Percentiles rank a stretch among this genome's conserved stretches.
These are phyloP conservation scores for Stephania cephalantha DNA, from an alignment of 164 flowering plant species.

Conservation along the genomic window DNA sequence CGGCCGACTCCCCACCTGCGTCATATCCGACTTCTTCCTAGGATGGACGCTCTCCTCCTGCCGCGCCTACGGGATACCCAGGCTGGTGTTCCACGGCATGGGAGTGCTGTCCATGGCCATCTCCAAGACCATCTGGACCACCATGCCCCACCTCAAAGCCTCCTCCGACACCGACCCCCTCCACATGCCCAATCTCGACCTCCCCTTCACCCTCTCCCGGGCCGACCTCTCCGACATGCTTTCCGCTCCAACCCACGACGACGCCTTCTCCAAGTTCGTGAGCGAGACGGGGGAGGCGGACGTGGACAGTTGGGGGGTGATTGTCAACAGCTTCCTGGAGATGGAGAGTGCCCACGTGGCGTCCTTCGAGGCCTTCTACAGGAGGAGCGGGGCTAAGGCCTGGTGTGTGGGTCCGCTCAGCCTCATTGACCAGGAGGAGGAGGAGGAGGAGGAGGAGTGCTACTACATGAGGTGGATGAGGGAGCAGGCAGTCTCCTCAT, in stretches of 20 bases:
- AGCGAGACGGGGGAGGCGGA: slow-evolving; percentile 12
- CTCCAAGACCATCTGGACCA: neutral
- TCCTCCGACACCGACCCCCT: slow-evolving; percentile 4
- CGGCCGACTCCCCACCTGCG: slow-evolving; percentile 24
- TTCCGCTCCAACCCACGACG: neutral
- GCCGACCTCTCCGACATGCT: slow-evolving; percentile 7
- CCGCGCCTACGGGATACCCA: slow-evolving; percentile 21
- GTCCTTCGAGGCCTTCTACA: slow-evolving; percentile 10
- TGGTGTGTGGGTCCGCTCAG: slow-evolving; percentile 24
- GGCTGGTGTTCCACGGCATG: slow-evolving; percentile 39
- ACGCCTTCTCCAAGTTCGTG: slow-evolving; percentile 1
- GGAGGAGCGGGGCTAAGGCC: neutral
- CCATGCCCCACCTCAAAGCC: neutral
- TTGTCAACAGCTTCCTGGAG: slow-evolving; percentile 20
- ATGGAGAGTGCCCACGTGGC: slow-evolving; percentile 12
- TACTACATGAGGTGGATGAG: slow-evolving; percentile 2
- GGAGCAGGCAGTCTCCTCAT: neutral
- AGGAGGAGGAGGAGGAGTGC: neutral
- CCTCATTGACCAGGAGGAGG: slow-evolving; percentile 8
- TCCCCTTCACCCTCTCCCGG: slow-evolving; percentile 9
- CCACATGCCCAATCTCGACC: slow-evolving; percentile 5
- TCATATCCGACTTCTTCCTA: slow-evolving; percentile 34
- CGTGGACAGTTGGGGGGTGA: slow-evolving; percentile 18
- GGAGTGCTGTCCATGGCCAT: slow-evolving; percentile 27
- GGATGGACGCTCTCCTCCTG: slow-evolving; percentile 29